A percentile compares a stretch with the other conserved stretches of the same genome.
phyloP scores from a whole-genome alignment of 2,329 filamentous ascomycete genomes.

The Parafenestella ontariensis region DNA sequence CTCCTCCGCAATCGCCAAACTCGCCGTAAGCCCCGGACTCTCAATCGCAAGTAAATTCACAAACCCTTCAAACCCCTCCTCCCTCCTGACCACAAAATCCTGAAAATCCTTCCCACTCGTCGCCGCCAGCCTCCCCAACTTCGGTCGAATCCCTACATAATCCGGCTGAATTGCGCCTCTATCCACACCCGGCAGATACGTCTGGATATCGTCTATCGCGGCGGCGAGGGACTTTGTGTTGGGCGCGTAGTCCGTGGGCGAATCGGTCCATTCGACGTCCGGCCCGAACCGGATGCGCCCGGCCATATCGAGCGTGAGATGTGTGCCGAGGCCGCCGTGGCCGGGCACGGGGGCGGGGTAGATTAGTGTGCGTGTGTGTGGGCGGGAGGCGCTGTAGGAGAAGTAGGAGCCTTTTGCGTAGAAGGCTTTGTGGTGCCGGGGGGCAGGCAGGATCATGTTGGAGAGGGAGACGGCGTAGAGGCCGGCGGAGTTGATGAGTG shows the following conservation, averaged over 20 bases:
- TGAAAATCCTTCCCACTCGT: conserved; percentile 71
- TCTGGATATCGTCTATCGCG: conserved; percentile 76
- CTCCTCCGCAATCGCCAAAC: conserved; percentile 82
- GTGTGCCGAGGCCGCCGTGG: conserved; percentile 85
- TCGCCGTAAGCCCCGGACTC: conserved; percentile 88
- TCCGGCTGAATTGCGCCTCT: conserved; percentile 72
- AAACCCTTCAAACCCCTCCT: conserved; percentile 81
- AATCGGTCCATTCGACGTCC: conserved; percentile 90
- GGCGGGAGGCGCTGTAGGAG: conserved; percentile 73
- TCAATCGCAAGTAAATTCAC: conserved; percentile 92
- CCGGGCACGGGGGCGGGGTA: conserved; percentile 88
- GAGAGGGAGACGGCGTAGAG: conserved; percentile 77
- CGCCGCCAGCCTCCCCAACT: conserved; percentile 71
- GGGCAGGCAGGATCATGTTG: conserved; percentile 76
- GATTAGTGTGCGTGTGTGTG: conserved; percentile 74
- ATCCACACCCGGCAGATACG: conserved; percentile 80
- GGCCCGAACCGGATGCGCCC: conserved; percentile 90
- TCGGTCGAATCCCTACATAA: conserved; percentile 92
- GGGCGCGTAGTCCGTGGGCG: conserved; percentile 72
- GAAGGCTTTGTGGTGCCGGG: conserved; percentile 66
- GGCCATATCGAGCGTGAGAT: conserved; percentile 87
- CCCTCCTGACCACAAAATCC: conserved; percentile 82
- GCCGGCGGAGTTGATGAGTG: conserved; percentile 84
- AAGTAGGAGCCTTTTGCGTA: conserved; percentile 98
- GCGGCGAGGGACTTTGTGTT: conserved; percentile 67